Evolutionary conservation across 768 basidiomycete genomes (phyloP).

Genomic region (Tricholomella constricta): DNA sequence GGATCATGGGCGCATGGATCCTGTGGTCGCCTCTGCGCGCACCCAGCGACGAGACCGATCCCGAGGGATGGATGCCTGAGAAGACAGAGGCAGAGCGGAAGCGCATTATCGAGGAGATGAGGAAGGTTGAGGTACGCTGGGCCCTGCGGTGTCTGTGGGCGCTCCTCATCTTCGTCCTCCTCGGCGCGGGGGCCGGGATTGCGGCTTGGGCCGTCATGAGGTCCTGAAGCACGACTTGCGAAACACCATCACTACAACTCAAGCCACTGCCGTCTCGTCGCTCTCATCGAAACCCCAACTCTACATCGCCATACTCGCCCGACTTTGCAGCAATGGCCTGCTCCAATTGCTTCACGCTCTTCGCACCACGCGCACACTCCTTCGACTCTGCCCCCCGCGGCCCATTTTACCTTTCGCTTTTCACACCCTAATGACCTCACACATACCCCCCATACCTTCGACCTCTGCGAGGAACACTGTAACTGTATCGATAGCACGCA

Average conservation of each 20-base stretch:
- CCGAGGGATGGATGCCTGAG: conserved; percentile 51
- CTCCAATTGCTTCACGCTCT: not conserved
- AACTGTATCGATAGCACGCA: conserved; percentile 16
- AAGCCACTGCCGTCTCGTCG: not conserved
- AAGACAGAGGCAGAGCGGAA: conserved; percentile 54
- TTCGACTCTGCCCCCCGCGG: not conserved
- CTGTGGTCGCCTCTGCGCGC: conserved; percentile 54
- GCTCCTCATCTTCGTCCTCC: conserved; percentile 44
- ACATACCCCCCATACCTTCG: not conserved
- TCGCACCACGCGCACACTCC: not conserved
- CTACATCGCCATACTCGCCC: not conserved
- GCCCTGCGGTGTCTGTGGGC: conserved; percentile 58
- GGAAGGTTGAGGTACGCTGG: conserved; percentile 55
- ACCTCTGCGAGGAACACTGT: conserved; percentile 9
- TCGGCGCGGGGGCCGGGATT: conserved; percentile 33
- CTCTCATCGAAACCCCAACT: not conserved
- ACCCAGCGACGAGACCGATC: conserved; percentile 28
- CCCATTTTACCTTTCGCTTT: not conserved
- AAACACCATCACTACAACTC: no score
- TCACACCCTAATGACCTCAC: not conserved
- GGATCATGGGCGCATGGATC: conserved; percentile 60
- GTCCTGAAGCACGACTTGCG: conserved; percentile 16
- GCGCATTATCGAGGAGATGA: conserved; percentile 47
- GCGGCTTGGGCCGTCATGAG: conserved; percentile 33
- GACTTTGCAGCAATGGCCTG: not conserved